phyloP scores from a whole-genome alignment of 2,329 filamentous ascomycete genomes.

The Fusarium equiseti region DNA sequence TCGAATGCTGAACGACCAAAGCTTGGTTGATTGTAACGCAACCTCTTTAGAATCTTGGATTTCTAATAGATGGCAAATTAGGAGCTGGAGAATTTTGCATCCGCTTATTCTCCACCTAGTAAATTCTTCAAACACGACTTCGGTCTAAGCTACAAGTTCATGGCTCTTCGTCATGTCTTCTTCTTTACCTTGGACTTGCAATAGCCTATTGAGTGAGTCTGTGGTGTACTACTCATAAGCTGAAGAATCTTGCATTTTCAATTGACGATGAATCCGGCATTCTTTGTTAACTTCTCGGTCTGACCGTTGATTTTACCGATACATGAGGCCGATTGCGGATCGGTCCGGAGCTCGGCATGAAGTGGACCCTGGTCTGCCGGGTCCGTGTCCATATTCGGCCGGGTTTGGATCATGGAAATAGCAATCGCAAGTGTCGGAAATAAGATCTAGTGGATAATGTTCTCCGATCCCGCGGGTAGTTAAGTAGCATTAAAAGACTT shows the following conservation, averaged over 20 bases:
- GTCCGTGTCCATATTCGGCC: conserved; percentile 11
- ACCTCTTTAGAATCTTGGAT: conserved; percentile 13
- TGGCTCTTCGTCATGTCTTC: not conserved
- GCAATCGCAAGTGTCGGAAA: conserved; percentile 31
- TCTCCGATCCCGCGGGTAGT: conserved; percentile 43
- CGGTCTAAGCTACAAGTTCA: not conserved
- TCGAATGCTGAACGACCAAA: not conserved
- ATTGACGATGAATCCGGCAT: not conserved
- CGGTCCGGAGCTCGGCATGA: conserved; percentile 26
- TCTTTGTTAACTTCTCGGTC: not conserved
- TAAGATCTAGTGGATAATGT: conserved; percentile 28
- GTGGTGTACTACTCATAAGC: not conserved
- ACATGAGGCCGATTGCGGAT: conserved; percentile 15
- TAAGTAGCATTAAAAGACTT: conserved; percentile 31
- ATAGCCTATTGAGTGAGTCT: not conserved
- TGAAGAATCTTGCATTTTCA: not conserved
- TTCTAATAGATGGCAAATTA: not conserved
- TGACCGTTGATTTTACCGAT: conserved; percentile 1
- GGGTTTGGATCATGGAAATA: conserved; percentile 38
- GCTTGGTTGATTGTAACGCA: not conserved
- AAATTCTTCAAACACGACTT: not conserved
- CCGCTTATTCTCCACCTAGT: not conserved
- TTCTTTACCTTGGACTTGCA: not conserved
- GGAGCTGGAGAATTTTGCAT: not conserved
- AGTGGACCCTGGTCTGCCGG: conserved; percentile 19